Base-by-base conservation (phyloP, 192 early-diverging fungal species). In the Dispira simplex region DNA sequence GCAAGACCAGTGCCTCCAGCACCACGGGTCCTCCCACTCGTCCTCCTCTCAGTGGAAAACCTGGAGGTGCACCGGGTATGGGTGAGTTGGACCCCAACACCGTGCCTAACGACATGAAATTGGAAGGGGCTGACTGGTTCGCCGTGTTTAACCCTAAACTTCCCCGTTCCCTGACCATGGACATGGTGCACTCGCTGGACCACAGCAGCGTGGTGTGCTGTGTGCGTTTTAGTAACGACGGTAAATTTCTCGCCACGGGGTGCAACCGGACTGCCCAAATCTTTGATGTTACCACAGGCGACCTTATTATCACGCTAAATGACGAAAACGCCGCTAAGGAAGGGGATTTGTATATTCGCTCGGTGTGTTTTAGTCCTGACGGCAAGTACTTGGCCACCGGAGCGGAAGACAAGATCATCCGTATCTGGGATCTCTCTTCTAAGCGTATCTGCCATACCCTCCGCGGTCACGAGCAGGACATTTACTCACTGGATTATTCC, bases 401-500 rank as follows among this genome's bases (percentile, higher is more conserved):
- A 16, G 95, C 95, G 32, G 84, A 81, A 63, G 97, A 99, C 75
- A 79, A 80, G 23, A 87, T 83, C 3, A 83, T 84, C 60, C 92
- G 90, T 44, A 85, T 99, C 54, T 99, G 97, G 97, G 81, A 82
- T 68, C 70, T 83, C 64, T 73, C 81, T n/a, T 51, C 68, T 91
- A 88, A 66, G 93, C 96, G 75, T 16, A 86, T 90, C 54, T 77
- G 76, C 49, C 81, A 81, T 69, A 77, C 79, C 11, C 79, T 95
- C 47, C 68, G 74, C 18, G 96, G 96, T 20, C 96, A 98, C 67
- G 88, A 91, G 56, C 90, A 92, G 75, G 96, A 98, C 68, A 97
- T 98, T 64, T 98, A 98, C 73, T 88, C 85, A 27, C 78, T 98
- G 66, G 96, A 97, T 65, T 98, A 93, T 78, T 85, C 85, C 64